Percentiles rank a stretch among this genome's conserved stretches.
phyloP scores from a whole-genome alignment of 2,329 filamentous ascomycete genomes.

The Dryadomyces quercus-mongolicae region DNA sequence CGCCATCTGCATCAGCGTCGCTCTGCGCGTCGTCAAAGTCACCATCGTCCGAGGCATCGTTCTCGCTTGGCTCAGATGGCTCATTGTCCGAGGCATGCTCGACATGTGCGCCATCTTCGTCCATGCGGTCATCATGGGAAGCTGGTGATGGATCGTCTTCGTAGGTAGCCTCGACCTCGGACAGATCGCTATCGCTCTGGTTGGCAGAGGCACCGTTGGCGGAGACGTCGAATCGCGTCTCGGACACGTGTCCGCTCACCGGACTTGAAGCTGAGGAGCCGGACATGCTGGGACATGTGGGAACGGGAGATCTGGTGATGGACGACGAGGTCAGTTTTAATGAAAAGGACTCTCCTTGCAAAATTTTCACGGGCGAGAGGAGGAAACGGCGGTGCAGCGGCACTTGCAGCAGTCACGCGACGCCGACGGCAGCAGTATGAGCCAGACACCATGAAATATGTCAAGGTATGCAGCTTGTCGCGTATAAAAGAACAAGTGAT shows the following conservation, averaged over 20 bases:
- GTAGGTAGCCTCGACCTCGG: constrained; percentile 50
- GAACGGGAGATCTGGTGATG: constrained; percentile 42
- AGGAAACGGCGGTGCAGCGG: not conserved
- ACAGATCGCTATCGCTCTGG: constrained; percentile 64
- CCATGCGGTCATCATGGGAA: constrained; percentile 44
- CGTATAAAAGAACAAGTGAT: constrained; percentile 8
- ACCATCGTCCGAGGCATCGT: constrained; percentile 51
- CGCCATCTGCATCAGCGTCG: constrained; percentile 33
- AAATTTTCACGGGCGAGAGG: constrained; percentile 15
- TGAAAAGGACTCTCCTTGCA: constrained; percentile 8
- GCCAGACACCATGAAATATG: not conserved
- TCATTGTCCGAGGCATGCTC: constrained; percentile 24
- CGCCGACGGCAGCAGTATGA: not conserved
- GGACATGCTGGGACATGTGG: constrained; percentile 50
- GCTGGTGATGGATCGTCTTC: constrained; percentile 29
- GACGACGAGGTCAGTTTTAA: constrained; percentile 33
- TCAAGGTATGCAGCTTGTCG: constrained; percentile 8
- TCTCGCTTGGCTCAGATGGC: constrained; percentile 31
- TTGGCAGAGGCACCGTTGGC: constrained; percentile 25
- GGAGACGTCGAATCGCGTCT: constrained; percentile 33
- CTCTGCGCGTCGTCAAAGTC: constrained; percentile 50
- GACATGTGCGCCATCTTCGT: constrained; percentile 18
- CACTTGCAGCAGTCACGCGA: not conserved
- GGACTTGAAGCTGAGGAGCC: constrained; percentile 48
- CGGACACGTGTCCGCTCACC: constrained; percentile 54